Evolutionary conservation across 176 grass and related monocot species (phyloP).

Genomic region (Panicum miliaceum): DNA sequence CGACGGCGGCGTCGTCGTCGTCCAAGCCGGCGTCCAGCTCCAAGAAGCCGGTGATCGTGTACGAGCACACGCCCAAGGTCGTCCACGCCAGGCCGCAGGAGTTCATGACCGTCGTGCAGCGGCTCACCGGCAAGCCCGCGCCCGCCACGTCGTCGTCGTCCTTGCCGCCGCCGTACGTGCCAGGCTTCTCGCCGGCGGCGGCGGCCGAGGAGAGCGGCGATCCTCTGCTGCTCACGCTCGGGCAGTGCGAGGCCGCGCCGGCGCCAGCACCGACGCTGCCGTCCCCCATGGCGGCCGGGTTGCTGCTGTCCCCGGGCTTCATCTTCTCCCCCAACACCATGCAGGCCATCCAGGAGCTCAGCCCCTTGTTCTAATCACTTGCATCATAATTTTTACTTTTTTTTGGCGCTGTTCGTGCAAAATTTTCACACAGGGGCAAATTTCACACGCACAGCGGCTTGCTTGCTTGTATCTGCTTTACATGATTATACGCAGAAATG

Average conservation of each 20-base stretch:
- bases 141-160: constrained; percentile 6
- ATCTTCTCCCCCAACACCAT: constrained; percentile 54
- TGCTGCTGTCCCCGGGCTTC: constrained; percentile 46
- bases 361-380: constrained; percentile 30
- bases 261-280: neutral
- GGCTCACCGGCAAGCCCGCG: constrained; percentile 56
- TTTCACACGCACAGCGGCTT: constrained; percentile 42
- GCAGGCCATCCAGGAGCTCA: constrained; percentile 56
- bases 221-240: constrained; percentile 57
- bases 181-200: constrained; percentile 3
- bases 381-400: neutral
- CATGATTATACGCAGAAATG: neutral
- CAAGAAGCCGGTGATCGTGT: constrained; percentile 59
- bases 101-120: constrained; percentile 76
- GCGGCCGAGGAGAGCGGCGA: constrained; percentile 10
- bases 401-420: constrained; percentile 37
- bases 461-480: neutral
- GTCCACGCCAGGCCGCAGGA: constrained; percentile 67
- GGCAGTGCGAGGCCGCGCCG: constrained; percentile 16
- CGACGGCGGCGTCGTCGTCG: constrained; percentile 1
- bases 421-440: constrained; percentile 31
- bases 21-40: neutral
- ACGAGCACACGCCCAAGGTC: constrained; percentile 64
- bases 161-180: constrained; percentile 1
- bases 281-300: constrained; percentile 45